These are phyloP conservation scores for Cytauxzoon felis DNA, from an alignment of 169 alveolate genomes.

Conservation along the genomic window DNA sequence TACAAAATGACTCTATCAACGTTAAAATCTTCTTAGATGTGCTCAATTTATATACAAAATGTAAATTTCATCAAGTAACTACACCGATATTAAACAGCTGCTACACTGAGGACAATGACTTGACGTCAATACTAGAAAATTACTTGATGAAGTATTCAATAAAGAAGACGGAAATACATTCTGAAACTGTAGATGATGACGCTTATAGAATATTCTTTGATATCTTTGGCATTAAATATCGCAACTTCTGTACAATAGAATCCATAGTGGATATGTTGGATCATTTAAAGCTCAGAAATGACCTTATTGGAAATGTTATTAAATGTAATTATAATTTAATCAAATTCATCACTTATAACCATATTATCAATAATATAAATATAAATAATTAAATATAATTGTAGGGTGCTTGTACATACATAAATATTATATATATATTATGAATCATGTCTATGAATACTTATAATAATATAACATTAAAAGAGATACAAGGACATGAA, in stretches of 20 bases:
- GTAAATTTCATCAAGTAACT: neutral
- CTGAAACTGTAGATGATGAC: neutral
- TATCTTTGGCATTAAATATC: no score
- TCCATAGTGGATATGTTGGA: no score
- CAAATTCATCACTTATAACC: no score
- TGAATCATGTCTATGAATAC: constrained; percentile 4
- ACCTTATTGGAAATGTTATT: no score
- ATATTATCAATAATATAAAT: no score
- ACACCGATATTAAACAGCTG: neutral
- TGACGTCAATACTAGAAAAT: neutral
- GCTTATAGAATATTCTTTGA: no score
- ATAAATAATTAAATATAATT: neutral
- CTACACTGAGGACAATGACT: neutral
- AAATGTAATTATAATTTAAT: no score
- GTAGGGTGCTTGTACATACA: constrained; percentile 7
- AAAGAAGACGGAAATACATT: neutral
- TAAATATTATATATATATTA: neutral
- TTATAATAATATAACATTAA: constrained; percentile 34
- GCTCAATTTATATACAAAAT: constrained; percentile 4
- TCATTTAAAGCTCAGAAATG: no score
- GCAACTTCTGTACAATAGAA: no score
- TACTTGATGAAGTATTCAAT: constrained; percentile 5
- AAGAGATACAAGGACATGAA: constrained; percentile 27
- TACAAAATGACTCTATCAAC: constrained; percentile 21
- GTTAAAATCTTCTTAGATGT: constrained; percentile 10